Evolutionary conservation across 495 filamentous ascomycete genomes (phyloP).

Genomic region (Daldinia loculata): DNA sequence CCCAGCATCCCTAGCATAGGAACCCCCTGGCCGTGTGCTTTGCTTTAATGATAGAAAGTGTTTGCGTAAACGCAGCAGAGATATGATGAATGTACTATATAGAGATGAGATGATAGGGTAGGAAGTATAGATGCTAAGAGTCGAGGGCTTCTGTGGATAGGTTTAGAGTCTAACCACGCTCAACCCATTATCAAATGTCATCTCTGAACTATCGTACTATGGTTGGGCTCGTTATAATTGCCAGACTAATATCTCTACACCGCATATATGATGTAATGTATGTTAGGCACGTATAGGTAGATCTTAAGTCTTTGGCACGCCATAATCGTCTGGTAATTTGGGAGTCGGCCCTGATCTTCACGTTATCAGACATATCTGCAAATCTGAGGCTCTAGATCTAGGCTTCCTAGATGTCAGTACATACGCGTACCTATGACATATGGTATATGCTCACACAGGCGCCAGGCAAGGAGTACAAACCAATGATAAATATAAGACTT

Average conservation of each 20-base stretch:
- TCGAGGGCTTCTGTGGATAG: not conserved
- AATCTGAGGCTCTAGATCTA: not conserved
- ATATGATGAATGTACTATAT: not conserved
- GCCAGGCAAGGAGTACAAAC: not conserved
- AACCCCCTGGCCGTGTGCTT: slow-evolving; percentile 14
- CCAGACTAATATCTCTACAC: not conserved
- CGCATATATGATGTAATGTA: not conserved
- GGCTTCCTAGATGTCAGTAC: not conserved
- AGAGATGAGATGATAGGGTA: not conserved
- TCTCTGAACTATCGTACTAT: not conserved
- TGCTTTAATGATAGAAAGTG: slow-evolving; percentile 26
- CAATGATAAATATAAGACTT: slow-evolving; percentile 1
- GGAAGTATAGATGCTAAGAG: not conserved
- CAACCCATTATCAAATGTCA: not conserved
- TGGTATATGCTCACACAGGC: not conserved
- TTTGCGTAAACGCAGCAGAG: slow-evolving; percentile 13
- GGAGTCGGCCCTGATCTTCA: not conserved
- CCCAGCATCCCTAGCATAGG: not conserved
- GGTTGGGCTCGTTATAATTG: not conserved
- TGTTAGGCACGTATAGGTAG: too few species aligned
- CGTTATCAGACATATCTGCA: not conserved
- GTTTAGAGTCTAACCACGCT: not conserved
- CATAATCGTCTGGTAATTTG: not conserved
- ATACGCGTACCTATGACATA: not conserved
- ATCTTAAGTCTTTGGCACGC: not conserved